Percentiles rank a stretch among this genome's conserved stretches.
phyloP scores from a whole-genome alignment of 768 basidiomycete species.

The Suillus bovinus region DNA sequence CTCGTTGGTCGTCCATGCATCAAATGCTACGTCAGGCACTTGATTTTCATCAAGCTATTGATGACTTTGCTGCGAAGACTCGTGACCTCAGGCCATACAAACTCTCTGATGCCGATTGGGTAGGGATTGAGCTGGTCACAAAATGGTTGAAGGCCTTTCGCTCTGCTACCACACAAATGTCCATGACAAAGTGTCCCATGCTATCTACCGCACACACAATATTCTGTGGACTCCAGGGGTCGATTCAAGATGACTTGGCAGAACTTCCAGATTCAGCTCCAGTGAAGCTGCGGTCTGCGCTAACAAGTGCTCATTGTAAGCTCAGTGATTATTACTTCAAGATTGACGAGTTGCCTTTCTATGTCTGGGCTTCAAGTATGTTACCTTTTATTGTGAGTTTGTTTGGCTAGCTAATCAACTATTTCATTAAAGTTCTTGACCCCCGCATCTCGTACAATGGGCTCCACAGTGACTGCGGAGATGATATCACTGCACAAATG shows the following conservation, averaged over 20 bases:
- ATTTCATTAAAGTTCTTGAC: background rate
- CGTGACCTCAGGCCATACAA: background rate
- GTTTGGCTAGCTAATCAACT: slow-evolving; percentile 1
- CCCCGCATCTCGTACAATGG: background rate
- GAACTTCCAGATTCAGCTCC: background rate
- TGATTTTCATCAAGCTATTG: background rate
- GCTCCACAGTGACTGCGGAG: background rate
- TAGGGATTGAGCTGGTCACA: background rate
- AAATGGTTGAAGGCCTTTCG: background rate
- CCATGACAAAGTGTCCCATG: background rate
- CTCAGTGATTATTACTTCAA: background rate
- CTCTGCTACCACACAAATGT: background rate
- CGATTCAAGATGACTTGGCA: background rate
- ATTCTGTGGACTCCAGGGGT: background rate
- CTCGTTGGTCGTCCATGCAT: too few relatives aligned
- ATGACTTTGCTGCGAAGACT: background rate
- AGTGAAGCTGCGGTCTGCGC: background rate
- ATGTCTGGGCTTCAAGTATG: background rate
- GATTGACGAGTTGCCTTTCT: background rate
- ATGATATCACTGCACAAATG: background rate
- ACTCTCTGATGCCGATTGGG: background rate
- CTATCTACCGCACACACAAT: background rate
- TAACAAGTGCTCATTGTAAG: background rate
- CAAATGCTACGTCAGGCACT: too few relatives aligned
- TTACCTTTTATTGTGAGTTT: background rate